Percentiles rank a stretch among this genome's conserved stretches.
These are phyloP conservation scores for Chytriomyces sp. DNA, from an alignment of 192 early-diverging fungal genomes.

Conservation along the genomic window DNA sequence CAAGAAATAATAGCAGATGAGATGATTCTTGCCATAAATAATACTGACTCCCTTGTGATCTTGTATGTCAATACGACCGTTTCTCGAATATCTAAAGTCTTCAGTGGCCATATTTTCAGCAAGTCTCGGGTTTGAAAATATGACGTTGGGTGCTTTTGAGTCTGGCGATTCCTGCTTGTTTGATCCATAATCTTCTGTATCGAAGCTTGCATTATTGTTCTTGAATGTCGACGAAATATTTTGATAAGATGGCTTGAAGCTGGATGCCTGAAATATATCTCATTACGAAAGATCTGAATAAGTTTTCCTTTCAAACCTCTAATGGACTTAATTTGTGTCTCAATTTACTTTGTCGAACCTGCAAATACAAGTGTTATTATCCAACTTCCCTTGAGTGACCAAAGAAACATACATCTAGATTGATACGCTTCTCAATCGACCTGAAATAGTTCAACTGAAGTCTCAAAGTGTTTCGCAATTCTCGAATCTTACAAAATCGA, in stretches of 20 bases:
- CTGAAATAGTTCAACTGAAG: slow-evolving; percentile 58
- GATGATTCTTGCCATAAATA: slow-evolving; percentile 51
- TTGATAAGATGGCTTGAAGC: slow-evolving; percentile 9
- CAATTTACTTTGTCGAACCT: slow-evolving; percentile 12
- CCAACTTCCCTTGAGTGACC: too few species aligned
- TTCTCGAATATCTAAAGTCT: slow-evolving; percentile 41
- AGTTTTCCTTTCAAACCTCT: slow-evolving; percentile 18
- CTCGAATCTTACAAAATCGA: slow-evolving; percentile 38
- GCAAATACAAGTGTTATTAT: neutral
- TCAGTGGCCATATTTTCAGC: slow-evolving; percentile 33
- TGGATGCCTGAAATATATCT: neutral
- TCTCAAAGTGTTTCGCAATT: slow-evolving; percentile 42
- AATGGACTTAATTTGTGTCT: slow-evolving; percentile 41
- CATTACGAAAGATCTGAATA: neutral
- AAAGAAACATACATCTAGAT: slow-evolving; percentile 42
- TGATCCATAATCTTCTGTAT: neutral
- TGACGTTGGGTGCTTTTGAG: neutral
- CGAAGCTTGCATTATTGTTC: neutral
- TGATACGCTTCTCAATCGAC: slow-evolving; percentile 53
- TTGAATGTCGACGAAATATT: slow-evolving; percentile 12
- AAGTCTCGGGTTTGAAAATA: neutral
- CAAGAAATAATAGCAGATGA: neutral
- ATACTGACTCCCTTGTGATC: slow-evolving; percentile 44
- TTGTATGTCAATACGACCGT: slow-evolving; percentile 35
- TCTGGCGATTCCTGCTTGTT: neutral